phyloP scores from a whole-genome alignment of 495 filamentous ascomycete species.

The Parmelia sp. region DNA sequence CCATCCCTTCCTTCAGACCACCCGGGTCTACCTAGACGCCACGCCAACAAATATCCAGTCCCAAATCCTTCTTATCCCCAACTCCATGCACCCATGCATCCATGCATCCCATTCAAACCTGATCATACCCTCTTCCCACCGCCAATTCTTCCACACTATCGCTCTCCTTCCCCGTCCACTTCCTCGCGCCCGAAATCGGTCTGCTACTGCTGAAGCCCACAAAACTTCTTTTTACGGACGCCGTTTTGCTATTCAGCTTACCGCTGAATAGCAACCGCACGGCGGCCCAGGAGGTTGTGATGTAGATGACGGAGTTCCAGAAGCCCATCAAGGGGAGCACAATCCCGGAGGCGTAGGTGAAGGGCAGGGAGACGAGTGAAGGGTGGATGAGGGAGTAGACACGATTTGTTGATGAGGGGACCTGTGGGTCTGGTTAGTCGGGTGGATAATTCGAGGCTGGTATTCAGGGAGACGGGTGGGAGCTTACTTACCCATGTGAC shows the following conservation, averaged over 20 bases:
- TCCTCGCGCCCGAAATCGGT: neutral
- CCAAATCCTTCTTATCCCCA: neutral
- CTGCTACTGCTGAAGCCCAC: neutral
- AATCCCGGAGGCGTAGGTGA: conserved; percentile 64
- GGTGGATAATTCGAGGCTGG: neutral
- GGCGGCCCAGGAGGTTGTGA: conserved; percentile 47
- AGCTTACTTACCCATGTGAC: conserved; percentile 65
- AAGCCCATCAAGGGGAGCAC: conserved; percentile 82
- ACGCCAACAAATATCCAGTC: no score
- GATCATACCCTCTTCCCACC: conserved; percentile 6
- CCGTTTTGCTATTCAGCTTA: neutral
- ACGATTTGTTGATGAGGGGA: conserved; percentile 75
- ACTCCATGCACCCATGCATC: neutral
- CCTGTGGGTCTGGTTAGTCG: conserved; percentile 29
- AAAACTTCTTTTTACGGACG: neutral
- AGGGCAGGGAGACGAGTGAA: conserved; percentile 45
- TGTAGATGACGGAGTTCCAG: conserved; percentile 84
- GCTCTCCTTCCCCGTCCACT: conserved; percentile 7
- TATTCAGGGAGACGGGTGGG: neutral
- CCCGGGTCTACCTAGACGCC: neutral
- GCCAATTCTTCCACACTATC: conserved; percentile 2
- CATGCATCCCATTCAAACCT: neutral
- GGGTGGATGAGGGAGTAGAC: conserved; percentile 60
- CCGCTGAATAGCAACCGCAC: conserved; percentile 11
- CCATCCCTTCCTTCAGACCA: no score